Conservation (phyloP, 768 basidiomycete species). For the Mycena rosella region DNA sequence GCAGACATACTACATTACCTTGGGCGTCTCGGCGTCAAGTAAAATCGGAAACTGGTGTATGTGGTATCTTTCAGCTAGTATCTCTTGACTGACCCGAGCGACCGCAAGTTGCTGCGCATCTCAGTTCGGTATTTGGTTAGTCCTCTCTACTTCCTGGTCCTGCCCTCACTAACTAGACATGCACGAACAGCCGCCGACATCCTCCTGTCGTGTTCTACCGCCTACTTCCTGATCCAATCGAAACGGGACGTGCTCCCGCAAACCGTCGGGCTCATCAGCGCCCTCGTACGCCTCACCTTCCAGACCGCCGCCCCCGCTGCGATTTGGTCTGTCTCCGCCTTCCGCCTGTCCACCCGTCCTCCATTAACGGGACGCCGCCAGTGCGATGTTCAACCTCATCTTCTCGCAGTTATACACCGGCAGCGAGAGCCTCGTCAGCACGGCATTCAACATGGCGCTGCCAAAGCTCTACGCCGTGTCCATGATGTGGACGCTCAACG, state of each 20-base stretch:
- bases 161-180: not conserved
- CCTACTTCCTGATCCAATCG: conserved; percentile 17
- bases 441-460: conserved; percentile 18
- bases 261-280: conserved; percentile 1
- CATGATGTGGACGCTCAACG: conserved; percentile 32
- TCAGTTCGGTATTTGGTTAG: conserved; percentile 23
- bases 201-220: conserved; percentile 14
- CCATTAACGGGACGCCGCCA: not conserved
- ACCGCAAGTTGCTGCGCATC: conserved; percentile 27
- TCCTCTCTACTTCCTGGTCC: not conserved
- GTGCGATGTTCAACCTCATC: conserved; percentile 28
- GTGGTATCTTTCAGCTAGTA: too few relatives aligned
- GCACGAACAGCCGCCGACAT: conserved; percentile 21
- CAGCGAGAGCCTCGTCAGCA: conserved; percentile 1
- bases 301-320: conserved; percentile 28
- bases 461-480: conserved; percentile 30
- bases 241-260: not conserved
- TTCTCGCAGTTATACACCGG: conserved; percentile 19
- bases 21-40: too few relatives aligned
- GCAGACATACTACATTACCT: conserved; percentile 30
- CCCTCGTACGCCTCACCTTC: conserved; percentile 23
- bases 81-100: not conserved
- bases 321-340: conserved; percentile 10
- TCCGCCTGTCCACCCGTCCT: not conserved
- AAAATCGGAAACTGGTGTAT: conserved; percentile 20